These are phyloP conservation scores for Solanum chiquidenum DNA, from an alignment of 257 asterid species.

Conservation along the genomic window DNA sequence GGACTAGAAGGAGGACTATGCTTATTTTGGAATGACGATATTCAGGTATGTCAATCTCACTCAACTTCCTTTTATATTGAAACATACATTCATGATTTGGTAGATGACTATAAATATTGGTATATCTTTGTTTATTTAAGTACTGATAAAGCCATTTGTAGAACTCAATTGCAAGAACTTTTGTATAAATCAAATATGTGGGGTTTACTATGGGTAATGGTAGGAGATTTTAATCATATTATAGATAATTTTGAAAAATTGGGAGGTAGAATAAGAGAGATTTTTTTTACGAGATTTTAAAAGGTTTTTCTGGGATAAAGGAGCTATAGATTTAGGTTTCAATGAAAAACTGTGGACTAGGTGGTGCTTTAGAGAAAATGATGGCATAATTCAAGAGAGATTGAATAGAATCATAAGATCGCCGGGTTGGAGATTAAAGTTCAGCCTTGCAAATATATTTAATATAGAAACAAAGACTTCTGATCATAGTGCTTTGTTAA, in stretches of 20 bases:
- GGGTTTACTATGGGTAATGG: background rate
- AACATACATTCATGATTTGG: background rate
- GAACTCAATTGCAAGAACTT: background rate
- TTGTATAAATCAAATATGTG: too few relatives aligned
- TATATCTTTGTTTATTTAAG: too few relatives aligned
- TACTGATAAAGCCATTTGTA: too few relatives aligned
- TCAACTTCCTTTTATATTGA: background rate
- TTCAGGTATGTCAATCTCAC: background rate
- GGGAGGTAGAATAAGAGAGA: background rate
- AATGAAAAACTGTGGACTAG: background rate
- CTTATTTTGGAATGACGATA: background rate
- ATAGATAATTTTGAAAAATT: background rate
- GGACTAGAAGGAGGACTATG: background rate
- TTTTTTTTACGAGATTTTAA: too few relatives aligned
- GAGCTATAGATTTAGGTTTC: background rate
- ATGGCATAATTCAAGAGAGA: background rate
- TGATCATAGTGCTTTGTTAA: background rate
- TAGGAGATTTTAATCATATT: background rate
- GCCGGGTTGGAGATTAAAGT: too few relatives aligned
- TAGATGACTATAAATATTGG: background rate
- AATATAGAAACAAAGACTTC: too few relatives aligned
- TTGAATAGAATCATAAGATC: too few relatives aligned
- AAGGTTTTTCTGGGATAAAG: background rate
- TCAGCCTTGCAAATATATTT: too few relatives aligned
- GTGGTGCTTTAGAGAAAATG: background rate